A percentile compares a stretch with the other conserved stretches of the same genome.
These are phyloP conservation scores for Penicillium sclerotigenum DNA, from an alignment of 2,329 filamentous ascomycete genomes.

Conservation along the genomic window DNA sequence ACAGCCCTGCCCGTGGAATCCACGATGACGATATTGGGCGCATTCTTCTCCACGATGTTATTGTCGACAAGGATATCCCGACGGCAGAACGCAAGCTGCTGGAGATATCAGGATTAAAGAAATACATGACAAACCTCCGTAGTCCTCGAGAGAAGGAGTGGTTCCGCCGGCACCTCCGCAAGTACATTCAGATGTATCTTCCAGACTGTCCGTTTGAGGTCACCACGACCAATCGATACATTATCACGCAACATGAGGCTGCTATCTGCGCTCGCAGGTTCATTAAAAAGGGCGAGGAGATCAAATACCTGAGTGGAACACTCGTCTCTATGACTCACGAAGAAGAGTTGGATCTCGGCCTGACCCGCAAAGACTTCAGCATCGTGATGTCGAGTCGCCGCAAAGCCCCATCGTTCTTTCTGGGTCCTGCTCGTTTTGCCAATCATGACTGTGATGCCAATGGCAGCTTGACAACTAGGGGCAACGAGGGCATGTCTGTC, in stretches of 20 bases:
- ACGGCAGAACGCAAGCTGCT: slow-evolving; percentile 71
- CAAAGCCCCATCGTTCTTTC: slow-evolving; percentile 86
- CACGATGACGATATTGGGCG: slow-evolving; percentile 61
- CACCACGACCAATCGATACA: slow-evolving; percentile 89
- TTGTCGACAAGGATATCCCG: slow-evolving; percentile 69
- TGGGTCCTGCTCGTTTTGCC: slow-evolving; percentile 91
- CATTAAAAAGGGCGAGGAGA: slow-evolving; percentile 76
- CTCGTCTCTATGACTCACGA: slow-evolving; percentile 89
- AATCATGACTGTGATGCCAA: slow-evolving; percentile 97
- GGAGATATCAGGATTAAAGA: slow-evolving; percentile 67
- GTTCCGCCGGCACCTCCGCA: slow-evolving; percentile 78
- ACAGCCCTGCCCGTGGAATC: slow-evolving; percentile 77
- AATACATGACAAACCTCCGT: slow-evolving; percentile 65
- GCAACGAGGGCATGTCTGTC: slow-evolving; percentile 85
- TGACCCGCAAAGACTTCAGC: slow-evolving; percentile 88
- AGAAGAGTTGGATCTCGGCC: slow-evolving; percentile 78
- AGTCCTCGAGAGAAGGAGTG: slow-evolving; percentile 79
- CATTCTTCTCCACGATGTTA: slow-evolving; percentile 62
- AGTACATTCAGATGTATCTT: slow-evolving; percentile 89
- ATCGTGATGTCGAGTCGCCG: slow-evolving; percentile 91
- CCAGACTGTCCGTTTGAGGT: slow-evolving; percentile 95
- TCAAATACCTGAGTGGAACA: slow-evolving; percentile 88
- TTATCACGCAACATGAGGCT: slow-evolving; percentile 84
- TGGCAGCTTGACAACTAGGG: slow-evolving; percentile 77
- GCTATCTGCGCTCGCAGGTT: slow-evolving; percentile 75